These are phyloP conservation scores for Aciculosporium take DNA, from an alignment of 2,329 filamentous ascomycete species.

Conservation along the genomic window DNA sequence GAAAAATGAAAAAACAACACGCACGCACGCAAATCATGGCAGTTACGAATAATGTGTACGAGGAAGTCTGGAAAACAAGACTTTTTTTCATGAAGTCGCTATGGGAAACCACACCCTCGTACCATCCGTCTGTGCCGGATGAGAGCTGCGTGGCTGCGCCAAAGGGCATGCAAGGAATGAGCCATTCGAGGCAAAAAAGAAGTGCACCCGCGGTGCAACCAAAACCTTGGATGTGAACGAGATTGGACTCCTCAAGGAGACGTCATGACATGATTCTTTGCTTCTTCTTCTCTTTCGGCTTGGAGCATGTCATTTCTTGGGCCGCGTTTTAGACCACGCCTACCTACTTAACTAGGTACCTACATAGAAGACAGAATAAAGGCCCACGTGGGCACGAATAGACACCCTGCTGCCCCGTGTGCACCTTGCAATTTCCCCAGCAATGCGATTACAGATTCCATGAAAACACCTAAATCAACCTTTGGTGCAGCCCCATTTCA, in stretches of 20 bases:
- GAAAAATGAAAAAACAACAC: background rate
- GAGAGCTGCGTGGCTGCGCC: background rate
- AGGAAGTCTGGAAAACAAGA: background rate
- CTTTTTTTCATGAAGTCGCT: background rate
- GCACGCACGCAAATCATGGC: background rate
- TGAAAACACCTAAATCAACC: background rate
- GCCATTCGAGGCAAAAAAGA: background rate
- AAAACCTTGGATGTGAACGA: slow-evolving; percentile 5
- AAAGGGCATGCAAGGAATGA: background rate
- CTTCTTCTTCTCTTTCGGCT: background rate
- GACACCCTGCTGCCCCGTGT: slow-evolving; percentile 7
- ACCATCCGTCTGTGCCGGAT: background rate
- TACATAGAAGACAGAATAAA: background rate
- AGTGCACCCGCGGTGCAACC: no score
- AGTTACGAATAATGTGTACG: slow-evolving; percentile 3
- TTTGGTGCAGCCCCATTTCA: background rate
- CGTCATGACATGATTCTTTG: background rate
- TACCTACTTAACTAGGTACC: background rate
- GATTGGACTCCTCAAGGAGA: slow-evolving; percentile 7
- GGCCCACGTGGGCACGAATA: slow-evolving; percentile 20
- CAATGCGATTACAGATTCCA: background rate
- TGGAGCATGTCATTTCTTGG: background rate
- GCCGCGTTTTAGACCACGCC: background rate
- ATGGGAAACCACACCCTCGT: background rate
- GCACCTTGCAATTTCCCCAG: no score